Conservation (phyloP, 2,329 filamentous ascomycete species). For the Cercospora berteroae region DNA sequence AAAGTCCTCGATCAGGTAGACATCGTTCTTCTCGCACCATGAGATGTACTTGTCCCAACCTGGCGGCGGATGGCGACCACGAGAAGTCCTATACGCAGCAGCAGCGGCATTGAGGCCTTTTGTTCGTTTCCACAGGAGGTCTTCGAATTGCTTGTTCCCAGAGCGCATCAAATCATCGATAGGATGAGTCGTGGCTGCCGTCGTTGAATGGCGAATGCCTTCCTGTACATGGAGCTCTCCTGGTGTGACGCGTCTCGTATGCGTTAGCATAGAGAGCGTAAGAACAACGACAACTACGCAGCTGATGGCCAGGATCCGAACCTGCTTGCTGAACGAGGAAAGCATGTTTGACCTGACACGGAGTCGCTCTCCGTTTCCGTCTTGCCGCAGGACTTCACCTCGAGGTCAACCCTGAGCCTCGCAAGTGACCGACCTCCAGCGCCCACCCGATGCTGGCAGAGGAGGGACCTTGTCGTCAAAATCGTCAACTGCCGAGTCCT, state of each 20-base stretch:
- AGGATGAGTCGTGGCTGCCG: neutral
- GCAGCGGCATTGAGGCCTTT: neutral
- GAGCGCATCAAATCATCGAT: neutral
- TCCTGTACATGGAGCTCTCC: neutral
- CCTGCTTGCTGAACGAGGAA: neutral
- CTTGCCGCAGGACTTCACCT: neutral
- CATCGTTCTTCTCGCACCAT: slow-evolving; percentile 31
- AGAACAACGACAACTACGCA: neutral
- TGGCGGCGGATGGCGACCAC: slow-evolving; percentile 10
- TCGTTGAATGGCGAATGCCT: neutral
- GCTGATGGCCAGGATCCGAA: neutral
- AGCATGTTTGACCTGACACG: neutral
- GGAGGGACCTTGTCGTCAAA: neutral
- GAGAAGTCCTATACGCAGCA: neutral
- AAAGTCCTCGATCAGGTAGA: slow-evolving; percentile 46
- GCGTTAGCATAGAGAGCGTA: neutral
- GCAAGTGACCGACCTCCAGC: neutral
- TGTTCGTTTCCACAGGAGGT: neutral
- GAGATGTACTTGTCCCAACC: slow-evolving; percentile 38
- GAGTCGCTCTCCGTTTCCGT: neutral
- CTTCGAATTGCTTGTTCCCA: neutral
- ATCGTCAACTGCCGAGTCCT: neutral
- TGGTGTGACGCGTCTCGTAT: neutral
- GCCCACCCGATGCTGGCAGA: neutral
- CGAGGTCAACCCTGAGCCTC: neutral